Base-by-base conservation (phyloP, 176 grass and related monocot species). In the Oryza glaberrima region DNA sequence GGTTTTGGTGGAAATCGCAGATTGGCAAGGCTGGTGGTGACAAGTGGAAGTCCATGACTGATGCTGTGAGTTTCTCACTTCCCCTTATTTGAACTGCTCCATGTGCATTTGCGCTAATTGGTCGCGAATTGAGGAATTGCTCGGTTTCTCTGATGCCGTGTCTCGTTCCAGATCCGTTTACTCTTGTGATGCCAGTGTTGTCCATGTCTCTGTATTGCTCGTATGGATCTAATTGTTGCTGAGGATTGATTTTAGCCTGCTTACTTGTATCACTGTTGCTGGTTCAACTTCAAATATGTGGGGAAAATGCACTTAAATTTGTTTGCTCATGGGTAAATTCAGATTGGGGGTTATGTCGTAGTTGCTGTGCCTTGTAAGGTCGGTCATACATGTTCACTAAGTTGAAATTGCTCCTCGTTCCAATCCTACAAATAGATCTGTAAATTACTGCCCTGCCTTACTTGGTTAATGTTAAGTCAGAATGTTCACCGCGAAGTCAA, bases 1-100 rank as follows among this genome's bases (percentile, higher is more conserved):
- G 14, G 6, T 20, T 35, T 35, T 35, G 67, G 44, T 45, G 76
- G 76, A 26, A 54, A 54, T 72, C 61, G 72, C 70, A 96, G 97
- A 54, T 99, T 72, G 97, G 94, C 73, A 99, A 99, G 85, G 97
- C 97, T 52, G 92, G 97, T 2, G 97, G 97, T 74, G 90, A 92
- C 28, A 96, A 89, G 90, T 99, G 97, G 97, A 99, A 94, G 91
- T 79, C 97, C 41, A 20, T 99, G 81, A 84, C 91, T 12, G 94
- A 99, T 45, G 88, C 83, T n/a, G 96, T 99, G 83, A 84, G 88
- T 70, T 15, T 11, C 26, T 66, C 13, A 0, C 5, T 41, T 70
- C 36, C 11, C 9, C 36, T 2, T 9, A 3, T 63, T 35, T 13
- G 1, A 38, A 41, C 7, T 1, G 25, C 19, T 75, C 5, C 17